Conservation (phyloP, 2,329 filamentous ascomycete genomes). For the Trichoderma polysporum region DNA sequence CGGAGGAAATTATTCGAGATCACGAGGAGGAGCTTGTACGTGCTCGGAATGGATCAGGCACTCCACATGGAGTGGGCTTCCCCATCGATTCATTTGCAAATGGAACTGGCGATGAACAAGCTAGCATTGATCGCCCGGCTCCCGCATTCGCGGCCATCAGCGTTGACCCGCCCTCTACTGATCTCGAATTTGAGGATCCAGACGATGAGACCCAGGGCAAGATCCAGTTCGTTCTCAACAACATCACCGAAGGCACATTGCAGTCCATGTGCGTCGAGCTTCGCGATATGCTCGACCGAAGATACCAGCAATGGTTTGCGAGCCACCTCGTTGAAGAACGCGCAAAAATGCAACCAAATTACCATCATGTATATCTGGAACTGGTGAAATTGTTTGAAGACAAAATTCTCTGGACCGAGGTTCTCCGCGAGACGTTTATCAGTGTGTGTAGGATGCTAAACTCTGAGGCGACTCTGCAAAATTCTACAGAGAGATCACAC, state of each 20-base stretch:
- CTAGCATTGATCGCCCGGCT: constrained; percentile 57
- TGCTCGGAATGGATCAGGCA: constrained; percentile 52
- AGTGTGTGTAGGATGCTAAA: constrained; percentile 86
- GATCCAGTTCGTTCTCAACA: constrained; percentile 94
- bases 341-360: constrained; percentile 96
- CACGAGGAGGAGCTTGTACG: constrained; percentile 60
- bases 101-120: constrained; percentile 65
- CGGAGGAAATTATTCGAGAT: constrained; percentile 74
- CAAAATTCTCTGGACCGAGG: constrained; percentile 76
- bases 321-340: constrained; percentile 92
- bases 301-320: constrained; percentile 95
- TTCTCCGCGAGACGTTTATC: constrained; percentile 89
- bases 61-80: constrained; percentile 38
- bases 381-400: constrained; percentile 81
- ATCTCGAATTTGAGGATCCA: constrained; percentile 74
- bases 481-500: constrained; percentile 78
- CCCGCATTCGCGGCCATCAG: constrained; percentile 77
- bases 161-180: constrained; percentile 65
- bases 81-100: constrained; percentile 61
- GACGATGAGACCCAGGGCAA: constrained; percentile 84
- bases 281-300: constrained; percentile 71
- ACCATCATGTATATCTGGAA: constrained; percentile 88
- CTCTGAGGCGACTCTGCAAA: constrained; percentile 81
- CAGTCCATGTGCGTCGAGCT: constrained; percentile 81
- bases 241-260: constrained; percentile 87